Percentiles rank a stretch among this genome's conserved stretches.
Evolutionary conservation across 805 yeast genomes (phyloP).

Genomic region (Yarrowia divulgata): DNA sequence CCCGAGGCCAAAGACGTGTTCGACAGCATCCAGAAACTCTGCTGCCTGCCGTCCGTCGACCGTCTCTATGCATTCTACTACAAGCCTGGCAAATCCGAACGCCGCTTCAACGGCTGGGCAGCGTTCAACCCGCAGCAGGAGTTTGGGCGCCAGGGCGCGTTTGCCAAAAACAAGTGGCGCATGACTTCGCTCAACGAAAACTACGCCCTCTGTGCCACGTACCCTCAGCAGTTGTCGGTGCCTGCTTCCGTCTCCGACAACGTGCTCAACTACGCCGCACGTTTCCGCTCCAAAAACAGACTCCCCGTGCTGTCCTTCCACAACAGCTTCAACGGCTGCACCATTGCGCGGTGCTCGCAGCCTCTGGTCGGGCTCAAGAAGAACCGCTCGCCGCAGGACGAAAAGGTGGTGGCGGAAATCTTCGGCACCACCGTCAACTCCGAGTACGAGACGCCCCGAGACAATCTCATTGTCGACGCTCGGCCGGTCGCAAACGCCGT

Average conservation of each 20-base stretch:
- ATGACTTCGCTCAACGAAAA: slow-evolving; percentile 66
- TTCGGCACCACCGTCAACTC: slow-evolving; percentile 63
- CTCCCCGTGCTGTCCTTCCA: slow-evolving; percentile 83
- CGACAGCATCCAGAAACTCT: slow-evolving; percentile 71
- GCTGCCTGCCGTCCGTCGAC: slow-evolving; percentile 60
- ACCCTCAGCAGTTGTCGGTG: slow-evolving; percentile 71
- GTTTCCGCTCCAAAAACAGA: slow-evolving; percentile 83
- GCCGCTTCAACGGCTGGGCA: slow-evolving; percentile 72
- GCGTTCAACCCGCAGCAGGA: slow-evolving; percentile 69
- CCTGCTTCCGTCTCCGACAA: slow-evolving; percentile 84
- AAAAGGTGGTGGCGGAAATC: slow-evolving; percentile 75
- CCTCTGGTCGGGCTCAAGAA: slow-evolving; percentile 92
- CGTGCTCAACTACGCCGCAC: slow-evolving; percentile 80
- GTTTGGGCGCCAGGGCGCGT: slow-evolving; percentile 73
- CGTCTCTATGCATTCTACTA: slow-evolving; percentile 84
- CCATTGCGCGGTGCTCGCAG: slow-evolving; percentile 89
- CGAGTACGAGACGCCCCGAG: slow-evolving; percentile 49
- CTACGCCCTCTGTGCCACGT: slow-evolving; percentile 72
- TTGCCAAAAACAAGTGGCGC: slow-evolving; percentile 67
- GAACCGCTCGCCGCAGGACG: slow-evolving; percentile 89
- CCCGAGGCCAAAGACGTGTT: slow-evolving; percentile 71
- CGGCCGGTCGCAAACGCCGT: slow-evolving; percentile 93
- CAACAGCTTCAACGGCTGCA: slow-evolving; percentile 65
- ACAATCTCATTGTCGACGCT: slow-evolving; percentile 84
- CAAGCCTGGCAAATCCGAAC: slow-evolving; percentile 75